Conservation (phyloP, 2,329 filamentous ascomycete genomes). For the Fusarium heterosporum region DNA sequence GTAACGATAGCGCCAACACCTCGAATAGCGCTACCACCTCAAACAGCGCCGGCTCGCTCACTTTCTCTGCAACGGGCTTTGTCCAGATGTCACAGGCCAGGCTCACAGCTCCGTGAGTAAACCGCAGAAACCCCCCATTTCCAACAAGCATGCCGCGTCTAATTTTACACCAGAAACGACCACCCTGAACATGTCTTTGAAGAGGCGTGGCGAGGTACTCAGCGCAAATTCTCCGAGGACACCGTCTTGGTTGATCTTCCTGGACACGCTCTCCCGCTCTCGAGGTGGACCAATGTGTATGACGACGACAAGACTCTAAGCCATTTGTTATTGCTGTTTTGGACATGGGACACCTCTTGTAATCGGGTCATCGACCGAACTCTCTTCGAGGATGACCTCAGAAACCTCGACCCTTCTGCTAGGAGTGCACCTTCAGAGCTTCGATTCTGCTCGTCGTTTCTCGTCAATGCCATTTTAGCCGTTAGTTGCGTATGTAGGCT, state of each 20-base stretch:
- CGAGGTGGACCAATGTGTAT: conserved; percentile 24
- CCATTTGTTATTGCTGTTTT: conserved; percentile 25
- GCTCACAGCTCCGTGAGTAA: conserved; percentile 26
- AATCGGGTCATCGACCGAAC: conserved; percentile 26
- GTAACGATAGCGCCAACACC: conserved; percentile 6
- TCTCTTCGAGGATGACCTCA: conserved; percentile 32
- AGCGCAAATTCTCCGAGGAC: conserved; percentile 2
- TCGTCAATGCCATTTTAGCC: conserved; percentile 35
- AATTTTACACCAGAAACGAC: neutral
- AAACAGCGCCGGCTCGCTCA: conserved; percentile 5
- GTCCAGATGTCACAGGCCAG: neutral
- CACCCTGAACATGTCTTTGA: conserved; percentile 11
- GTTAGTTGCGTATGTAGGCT: conserved; percentile 35
- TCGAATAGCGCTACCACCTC: conserved; percentile 6
- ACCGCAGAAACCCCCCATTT: neutral
- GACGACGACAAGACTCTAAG: conserved; percentile 25
- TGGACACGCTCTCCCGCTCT: conserved; percentile 20
- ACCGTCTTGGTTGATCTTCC: conserved; percentile 5
- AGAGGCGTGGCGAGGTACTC: conserved; percentile 4
- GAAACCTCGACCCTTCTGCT: conserved; percentile 9
- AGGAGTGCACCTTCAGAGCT: conserved; percentile 1
- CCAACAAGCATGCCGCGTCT: neutral
- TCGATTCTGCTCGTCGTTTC: conserved; percentile 34
- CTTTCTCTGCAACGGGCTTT: neutral
- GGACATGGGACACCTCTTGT: conserved; percentile 30